Base-by-base conservation (phyloP, 2,329 filamentous ascomycete genomes). In the Trichoderma citrinoviride region DNA sequence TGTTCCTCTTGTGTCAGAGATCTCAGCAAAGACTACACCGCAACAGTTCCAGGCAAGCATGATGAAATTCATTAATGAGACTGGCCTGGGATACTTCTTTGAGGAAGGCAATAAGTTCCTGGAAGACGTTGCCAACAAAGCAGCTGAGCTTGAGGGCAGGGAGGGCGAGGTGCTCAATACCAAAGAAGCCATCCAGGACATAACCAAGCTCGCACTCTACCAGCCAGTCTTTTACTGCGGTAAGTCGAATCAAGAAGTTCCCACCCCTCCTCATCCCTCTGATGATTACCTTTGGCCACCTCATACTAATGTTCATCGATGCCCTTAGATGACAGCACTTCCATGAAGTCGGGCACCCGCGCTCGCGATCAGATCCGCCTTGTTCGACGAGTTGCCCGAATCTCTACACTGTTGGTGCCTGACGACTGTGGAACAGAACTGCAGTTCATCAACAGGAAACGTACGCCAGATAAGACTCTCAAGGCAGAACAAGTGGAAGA, bases 211-310 rank as follows among this genome's bases (percentile, higher is more conserved):
- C 15, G 40, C 64, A 7, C 56, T 65, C 15, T 61, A 61, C 25
- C 56, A 61, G 12, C 56, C 64, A 4, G 64, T 65, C 25, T 47
- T 65, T 7, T 65, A 55, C 14, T 65, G 64, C 33, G 64, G 64
- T 65, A 19, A 47, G 62, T 49, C 33, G 10, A 49, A n/a, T 15
- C 44, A 14, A 14, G 44, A 46, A 5, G 10, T 21, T 29, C 27
- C 7, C 12, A 17, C n/a, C 40, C 40, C 14, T 43, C 3, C n/a
- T 33, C n/a, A 23, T 7, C 5, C 10, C 40, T 23, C 17, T 7
- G n/a, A 1, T 33, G 23, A 2, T 7, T 5, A 1, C 1, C 5
- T 5, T 4, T n/a, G 3, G 25, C 41, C 27, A 23, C n/a, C 40
- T 15, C n/a, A 43, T 46, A 17, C 21, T 21, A 7, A 40, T 23